phyloP scores from a whole-genome alignment of 2,329 filamentous ascomycete species.

The Pezizomycotina sp. region DNA sequence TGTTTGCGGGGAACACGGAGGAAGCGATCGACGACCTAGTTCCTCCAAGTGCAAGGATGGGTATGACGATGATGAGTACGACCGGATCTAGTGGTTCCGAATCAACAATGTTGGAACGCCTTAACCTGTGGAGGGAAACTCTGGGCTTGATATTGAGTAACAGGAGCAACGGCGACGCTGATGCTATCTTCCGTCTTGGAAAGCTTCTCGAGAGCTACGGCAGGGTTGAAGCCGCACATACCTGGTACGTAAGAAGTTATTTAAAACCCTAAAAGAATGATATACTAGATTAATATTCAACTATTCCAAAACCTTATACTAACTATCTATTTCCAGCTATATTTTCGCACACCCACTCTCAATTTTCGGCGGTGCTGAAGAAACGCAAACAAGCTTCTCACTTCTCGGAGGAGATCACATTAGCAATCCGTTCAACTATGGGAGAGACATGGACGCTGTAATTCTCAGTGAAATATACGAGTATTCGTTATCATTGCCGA shows the following conservation, averaged over 20 bases:
- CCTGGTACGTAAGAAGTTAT: constrained; percentile 41
- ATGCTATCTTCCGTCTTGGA: constrained; percentile 63
- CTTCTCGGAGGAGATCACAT: constrained; percentile 73
- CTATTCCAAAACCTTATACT: neutral
- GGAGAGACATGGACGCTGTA: constrained; percentile 69
- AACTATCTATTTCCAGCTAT: constrained; percentile 33
- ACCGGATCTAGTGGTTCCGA: constrained; percentile 43
- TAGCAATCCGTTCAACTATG: constrained; percentile 52
- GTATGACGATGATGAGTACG: constrained; percentile 73
- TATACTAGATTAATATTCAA: neutral
- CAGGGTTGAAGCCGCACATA: constrained; percentile 76
- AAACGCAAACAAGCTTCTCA: constrained; percentile 60
- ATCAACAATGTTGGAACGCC: constrained; percentile 53
- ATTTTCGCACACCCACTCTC: constrained; percentile 60
- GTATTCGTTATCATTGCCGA: constrained; percentile 61
- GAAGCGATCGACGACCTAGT: constrained; percentile 94
- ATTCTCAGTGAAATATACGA: constrained; percentile 93
- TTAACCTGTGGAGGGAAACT: constrained; percentile 91
- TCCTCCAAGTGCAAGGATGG: constrained; percentile 76
- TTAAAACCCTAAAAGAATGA: too few species aligned
- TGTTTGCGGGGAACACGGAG: constrained; percentile 83
- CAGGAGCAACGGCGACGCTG: constrained; percentile 60
- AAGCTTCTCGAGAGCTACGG: constrained; percentile 71
- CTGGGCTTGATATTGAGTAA: constrained; percentile 75
- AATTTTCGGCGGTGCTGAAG: constrained; percentile 68